phyloP scores from a whole-genome alignment of 306 rosid genomes.

The Vicia faba region DNA sequence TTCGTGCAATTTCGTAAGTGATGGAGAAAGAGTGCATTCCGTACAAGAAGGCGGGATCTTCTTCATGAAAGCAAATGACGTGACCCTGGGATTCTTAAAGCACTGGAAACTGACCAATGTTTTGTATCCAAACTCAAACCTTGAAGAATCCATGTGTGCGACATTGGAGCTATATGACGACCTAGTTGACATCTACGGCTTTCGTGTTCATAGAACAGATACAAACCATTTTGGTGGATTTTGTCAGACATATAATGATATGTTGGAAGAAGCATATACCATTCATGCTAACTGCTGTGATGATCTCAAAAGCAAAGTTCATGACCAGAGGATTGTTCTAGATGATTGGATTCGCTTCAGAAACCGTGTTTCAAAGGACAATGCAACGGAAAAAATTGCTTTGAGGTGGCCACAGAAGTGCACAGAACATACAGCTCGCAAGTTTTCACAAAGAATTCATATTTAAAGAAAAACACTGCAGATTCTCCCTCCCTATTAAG shows the following conservation, averaged over 20 bases:
- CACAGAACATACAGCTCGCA: neutral
- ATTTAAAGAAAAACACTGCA: neutral
- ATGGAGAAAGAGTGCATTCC: conserved; percentile 6
- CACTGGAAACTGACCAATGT: conserved; percentile 40
- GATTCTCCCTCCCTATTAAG: neutral
- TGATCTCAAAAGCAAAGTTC: conserved; percentile 49
- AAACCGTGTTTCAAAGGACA: conserved; percentile 12
- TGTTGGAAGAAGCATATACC: conserved; percentile 38
- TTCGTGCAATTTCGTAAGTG: conserved; percentile 41
- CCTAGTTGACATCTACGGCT: neutral
- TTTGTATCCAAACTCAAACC: conserved; percentile 36
- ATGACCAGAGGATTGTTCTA: conserved; percentile 59
- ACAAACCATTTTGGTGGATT: conserved; percentile 49
- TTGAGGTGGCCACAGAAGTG: conserved; percentile 54
- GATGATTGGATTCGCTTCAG: conserved; percentile 53
- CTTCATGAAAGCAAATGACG: conserved; percentile 40
- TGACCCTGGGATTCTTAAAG: conserved; percentile 41
- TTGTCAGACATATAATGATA: conserved; percentile 42
- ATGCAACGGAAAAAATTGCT: conserved; percentile 27
- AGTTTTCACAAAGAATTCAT: neutral
- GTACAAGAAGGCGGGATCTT: conserved; percentile 47
- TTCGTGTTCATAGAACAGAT: conserved; percentile 28
- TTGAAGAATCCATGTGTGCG: conserved; percentile 43
- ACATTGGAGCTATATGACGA: conserved; percentile 7
- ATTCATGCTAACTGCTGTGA: conserved; percentile 61